Evolutionary conservation across 1,284 basidiomycete genomes (phyloP).

Genomic region (Ustilago lituana): DNA sequence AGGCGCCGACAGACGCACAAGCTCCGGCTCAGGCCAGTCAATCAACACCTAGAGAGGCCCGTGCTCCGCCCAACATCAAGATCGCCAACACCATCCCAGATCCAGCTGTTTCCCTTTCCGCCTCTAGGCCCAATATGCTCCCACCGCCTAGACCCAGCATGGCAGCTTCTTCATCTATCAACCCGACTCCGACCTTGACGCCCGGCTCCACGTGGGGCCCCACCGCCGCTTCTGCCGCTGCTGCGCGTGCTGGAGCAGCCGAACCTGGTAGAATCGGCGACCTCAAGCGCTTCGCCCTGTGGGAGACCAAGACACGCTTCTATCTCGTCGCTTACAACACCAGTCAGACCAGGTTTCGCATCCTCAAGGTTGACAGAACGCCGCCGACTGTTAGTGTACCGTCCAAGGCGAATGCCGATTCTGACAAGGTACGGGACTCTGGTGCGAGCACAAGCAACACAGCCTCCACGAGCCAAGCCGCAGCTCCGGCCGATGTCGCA

Average conservation of each 20-base stretch:
- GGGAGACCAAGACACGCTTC: conserved; percentile 64
- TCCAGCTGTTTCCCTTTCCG: conserved; percentile 38
- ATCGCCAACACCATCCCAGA: conserved; percentile 42
- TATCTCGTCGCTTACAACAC: conserved; percentile 65
- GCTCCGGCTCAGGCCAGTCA: neutral
- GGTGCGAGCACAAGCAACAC: neutral
- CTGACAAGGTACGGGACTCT: conserved; percentile 10
- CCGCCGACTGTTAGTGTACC: conserved; percentile 40
- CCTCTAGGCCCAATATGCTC: conserved; percentile 38
- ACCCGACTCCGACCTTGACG: conserved; percentile 40
- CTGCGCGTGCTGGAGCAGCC: conserved; percentile 42
- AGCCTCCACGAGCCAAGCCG: neutral
- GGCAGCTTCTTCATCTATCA: conserved; percentile 47
- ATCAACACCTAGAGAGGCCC: conserved; percentile 24
- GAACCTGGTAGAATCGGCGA: conserved; percentile 54
- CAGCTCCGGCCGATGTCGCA: neutral
- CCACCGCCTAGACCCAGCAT: conserved; percentile 38
- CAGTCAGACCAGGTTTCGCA: conserved; percentile 60
- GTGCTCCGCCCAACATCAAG: conserved; percentile 28
- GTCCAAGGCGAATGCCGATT: conserved; percentile 4
- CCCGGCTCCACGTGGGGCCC: conserved; percentile 50
- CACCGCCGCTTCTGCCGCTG: conserved; percentile 36
- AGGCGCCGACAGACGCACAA: conserved; percentile 1
- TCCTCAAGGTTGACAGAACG: conserved; percentile 63
- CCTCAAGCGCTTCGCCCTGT: conserved; percentile 63